phyloP scores from a whole-genome alignment of 768 basidiomycete species.

The Suillus fuscotomentosus region DNA sequence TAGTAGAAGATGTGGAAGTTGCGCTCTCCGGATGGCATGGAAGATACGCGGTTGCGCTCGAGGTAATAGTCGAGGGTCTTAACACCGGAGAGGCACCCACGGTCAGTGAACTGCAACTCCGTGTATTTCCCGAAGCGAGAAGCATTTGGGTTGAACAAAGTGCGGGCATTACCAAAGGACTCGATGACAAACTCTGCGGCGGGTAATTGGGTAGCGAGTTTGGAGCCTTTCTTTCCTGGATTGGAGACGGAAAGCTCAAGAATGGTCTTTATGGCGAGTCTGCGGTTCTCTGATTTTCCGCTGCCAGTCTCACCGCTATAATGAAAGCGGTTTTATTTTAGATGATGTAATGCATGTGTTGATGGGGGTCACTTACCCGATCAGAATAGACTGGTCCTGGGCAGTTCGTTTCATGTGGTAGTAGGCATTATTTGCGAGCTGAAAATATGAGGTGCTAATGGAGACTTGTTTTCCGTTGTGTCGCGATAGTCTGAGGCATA shows the following conservation, averaged over 20 bases:
- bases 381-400: conserved; percentile 88
- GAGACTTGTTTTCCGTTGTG: conserved; percentile 58
- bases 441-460: conserved; percentile 83
- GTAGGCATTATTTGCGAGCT: conserved; percentile 87
- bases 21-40: conserved; percentile 85
- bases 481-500: conserved; percentile 87
- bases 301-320: conserved; percentile 87
- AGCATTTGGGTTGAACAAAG: conserved; percentile 90
- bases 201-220: conserved; percentile 82
- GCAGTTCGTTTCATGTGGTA: conserved; percentile 94
- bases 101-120: conserved; percentile 94
- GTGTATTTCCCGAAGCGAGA: conserved; percentile 98
- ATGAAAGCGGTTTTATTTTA: conserved; percentile 2
- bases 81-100: conserved; percentile 82
- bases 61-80: conserved; percentile 98
- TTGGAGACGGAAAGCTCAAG: conserved; percentile 88
- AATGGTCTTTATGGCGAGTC: conserved; percentile 88
- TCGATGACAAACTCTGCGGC: conserved; percentile 96
- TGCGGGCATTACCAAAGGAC: conserved; percentile 90
- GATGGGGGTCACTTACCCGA: conserved; percentile 58
- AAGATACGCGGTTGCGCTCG: conserved; percentile 86
- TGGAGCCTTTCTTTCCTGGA: conserved; percentile 92
- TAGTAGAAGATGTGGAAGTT: conserved; percentile 99
- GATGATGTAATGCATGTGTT: neutral
- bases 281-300: conserved; percentile 89